Percentiles rank a stretch among this genome's conserved stretches.
phyloP scores from a whole-genome alignment of 306 rosid genomes.

The Pyrus betulifolia region DNA sequence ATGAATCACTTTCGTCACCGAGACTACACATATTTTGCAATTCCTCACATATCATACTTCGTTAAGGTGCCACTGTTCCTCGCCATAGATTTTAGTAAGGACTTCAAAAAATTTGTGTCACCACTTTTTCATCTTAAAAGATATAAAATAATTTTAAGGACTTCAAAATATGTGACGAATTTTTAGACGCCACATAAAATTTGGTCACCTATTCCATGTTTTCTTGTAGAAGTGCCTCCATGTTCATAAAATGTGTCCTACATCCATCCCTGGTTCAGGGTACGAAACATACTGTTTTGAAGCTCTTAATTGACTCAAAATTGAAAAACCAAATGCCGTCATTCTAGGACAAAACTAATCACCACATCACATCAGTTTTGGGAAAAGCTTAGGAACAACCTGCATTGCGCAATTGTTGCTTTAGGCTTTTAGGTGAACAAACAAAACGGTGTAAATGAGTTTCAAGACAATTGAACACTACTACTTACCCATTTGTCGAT shows the following conservation, averaged over 20 bases:
- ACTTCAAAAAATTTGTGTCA: no score
- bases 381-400: slow-evolving; percentile 70
- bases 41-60: no score
- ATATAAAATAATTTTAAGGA: no score
- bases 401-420: slow-evolving; percentile 31
- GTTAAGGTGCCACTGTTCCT: no score
- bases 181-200: no score
- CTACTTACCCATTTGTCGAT: slow-evolving; percentile 91
- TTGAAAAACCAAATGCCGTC: slow-evolving; percentile 10
- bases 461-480: background rate
- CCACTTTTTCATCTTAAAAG: no score
- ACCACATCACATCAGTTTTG: slow-evolving; percentile 53
- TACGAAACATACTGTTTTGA: slow-evolving; percentile 24
- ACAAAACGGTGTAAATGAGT: background rate
- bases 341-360: background rate
- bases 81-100: no score
- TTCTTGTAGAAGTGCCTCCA: background rate
- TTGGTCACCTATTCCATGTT: no score
- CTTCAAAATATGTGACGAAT: no score
- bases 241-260: slow-evolving; percentile 29
- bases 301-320: slow-evolving; percentile 16
- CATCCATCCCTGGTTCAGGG: slow-evolving; percentile 11
- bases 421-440: background rate
- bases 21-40: no score
- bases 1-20: no score